Evolutionary conservation across 306 rosid genomes (phyloP).

Genomic region (Gleditsia sinensis): DNA sequence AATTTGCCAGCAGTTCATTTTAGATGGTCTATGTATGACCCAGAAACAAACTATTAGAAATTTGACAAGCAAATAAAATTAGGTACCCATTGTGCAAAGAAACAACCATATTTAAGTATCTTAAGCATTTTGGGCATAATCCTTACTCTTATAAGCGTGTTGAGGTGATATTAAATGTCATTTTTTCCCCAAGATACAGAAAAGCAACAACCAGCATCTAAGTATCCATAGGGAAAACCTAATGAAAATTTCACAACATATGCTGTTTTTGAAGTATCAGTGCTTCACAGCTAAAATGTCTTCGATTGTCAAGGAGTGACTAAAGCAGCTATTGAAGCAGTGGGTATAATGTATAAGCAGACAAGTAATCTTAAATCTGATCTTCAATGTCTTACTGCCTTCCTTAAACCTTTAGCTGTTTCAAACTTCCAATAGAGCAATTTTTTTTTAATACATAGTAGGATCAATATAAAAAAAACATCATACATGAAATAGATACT

Average conservation of each 20-base stretch:
- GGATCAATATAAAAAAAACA: too few species aligned
- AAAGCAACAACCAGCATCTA: background rate
- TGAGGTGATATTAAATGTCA: too few species aligned
- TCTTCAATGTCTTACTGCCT: too few species aligned
- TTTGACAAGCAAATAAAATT: constrained; percentile 11
- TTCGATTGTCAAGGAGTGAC: background rate
- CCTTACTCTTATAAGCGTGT: too few species aligned
- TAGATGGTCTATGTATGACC: background rate
- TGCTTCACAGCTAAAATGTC: too few species aligned
- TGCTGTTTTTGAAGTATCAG: too few species aligned
- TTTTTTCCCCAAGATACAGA: background rate
- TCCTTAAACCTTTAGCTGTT: background rate
- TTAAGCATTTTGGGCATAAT: too few species aligned
- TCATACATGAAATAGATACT: background rate
- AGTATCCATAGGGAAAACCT: constrained; percentile 9
- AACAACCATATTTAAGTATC: too few species aligned
- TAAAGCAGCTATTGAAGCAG: constrained; percentile 14
- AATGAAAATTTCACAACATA: too few species aligned
- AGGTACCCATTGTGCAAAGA: background rate
- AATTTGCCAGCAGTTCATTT: background rate
- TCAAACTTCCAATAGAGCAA: background rate
- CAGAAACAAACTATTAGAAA: background rate
- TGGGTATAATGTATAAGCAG: background rate
- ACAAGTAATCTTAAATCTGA: background rate
- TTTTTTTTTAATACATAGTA: too few species aligned